Base-by-base conservation (phyloP, 768 basidiomycete species). In the Leccinum ochraceum region DNA sequence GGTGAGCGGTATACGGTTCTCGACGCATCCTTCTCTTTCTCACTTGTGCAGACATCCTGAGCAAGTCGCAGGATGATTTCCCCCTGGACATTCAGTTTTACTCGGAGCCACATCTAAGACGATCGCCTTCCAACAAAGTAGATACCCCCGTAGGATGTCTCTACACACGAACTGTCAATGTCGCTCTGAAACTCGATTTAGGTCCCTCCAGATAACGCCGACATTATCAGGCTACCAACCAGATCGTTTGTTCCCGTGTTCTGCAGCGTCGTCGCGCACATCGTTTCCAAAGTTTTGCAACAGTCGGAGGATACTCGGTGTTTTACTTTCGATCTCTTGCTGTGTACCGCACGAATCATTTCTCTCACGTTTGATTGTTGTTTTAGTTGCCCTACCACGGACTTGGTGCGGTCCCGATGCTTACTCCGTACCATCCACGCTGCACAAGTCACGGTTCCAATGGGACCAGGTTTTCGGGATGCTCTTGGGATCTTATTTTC, bases 271-370 rank as follows among this genome's bases (percentile, higher is more conserved):
- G 67, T 84, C 24, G 67, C 82, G 20, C 78, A 83, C 39, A 68
- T 84, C 14, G 64, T 83, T 24, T 71, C 77, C 32, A 76, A 74
- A 54, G 69, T 79, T 2, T 59, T 87, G 51, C 73, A 71, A 46
- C 79, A 80, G 3, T 67, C 80, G 1, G 69, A 82, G 13, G 75
- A 77, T 48, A 79, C 77, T 13, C 78, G 80, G 36, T 81, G 80
- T 74, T 82, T 85, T 54, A 74, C 86, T 9, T 67, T 71, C 16
- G 84, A 88, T 64, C 64, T 85, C 48, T 64, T 77, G 51, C 81
- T 79, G 36, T 75, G 72, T 34, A 70, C 78, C 11, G 72, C 78
- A 14, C 78, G 79, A 37, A 68, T 79, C 16, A 66, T 78, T 30
- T 69, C 76, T 34, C 70, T 73, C 34, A 71, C 78, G 24, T 80